These are phyloP conservation scores for Brassica napus DNA, from an alignment of 345 rosid species.

Conservation along the genomic window Da-Ae NC_063435.1:9994501-9995000, in stretches of 20 bases:
- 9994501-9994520: constrained; percentile 9
- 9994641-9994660: background rate
- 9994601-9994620: constrained; percentile 31
- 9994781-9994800: background rate
- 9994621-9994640: constrained; percentile 15
- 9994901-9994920: background rate
- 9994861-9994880: constrained; percentile 12
- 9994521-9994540: constrained; percentile 18
- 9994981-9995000: background rate
- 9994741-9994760: background rate
- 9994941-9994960: background rate
- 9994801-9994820: background rate
- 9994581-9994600: constrained; percentile 39
- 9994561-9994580: constrained; percentile 31
- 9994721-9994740: constrained; percentile 21
- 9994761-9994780: constrained; percentile 18
- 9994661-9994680: background rate
- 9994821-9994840: background rate
- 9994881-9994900: background rate
- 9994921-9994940: background rate
- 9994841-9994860: constrained; percentile 12
- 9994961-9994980: background rate
- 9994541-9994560: constrained; percentile 29
- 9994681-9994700: constrained; percentile 30
- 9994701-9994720: constrained; percentile 24